phyloP scores from a whole-genome alignment of 768 basidiomycete genomes.

The Tephrocybe sp. region DNA sequence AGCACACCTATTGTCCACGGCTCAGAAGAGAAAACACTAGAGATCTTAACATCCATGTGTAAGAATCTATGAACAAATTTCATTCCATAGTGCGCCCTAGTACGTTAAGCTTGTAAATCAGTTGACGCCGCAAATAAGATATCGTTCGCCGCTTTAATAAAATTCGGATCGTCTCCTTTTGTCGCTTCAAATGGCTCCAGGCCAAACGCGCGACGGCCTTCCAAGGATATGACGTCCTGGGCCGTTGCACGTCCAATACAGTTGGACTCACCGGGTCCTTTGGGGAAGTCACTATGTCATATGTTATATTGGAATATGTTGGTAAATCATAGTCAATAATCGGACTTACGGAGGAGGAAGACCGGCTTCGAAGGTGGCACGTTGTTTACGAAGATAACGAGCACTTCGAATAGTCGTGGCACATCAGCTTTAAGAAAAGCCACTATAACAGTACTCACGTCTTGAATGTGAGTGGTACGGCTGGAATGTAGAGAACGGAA shows the following conservation, averaged over 20 bases:
- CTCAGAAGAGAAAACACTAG: too few relatives aligned
- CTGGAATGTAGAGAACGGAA: conserved; percentile 57
- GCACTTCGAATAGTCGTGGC: conserved; percentile 41
- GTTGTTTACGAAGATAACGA: conserved; percentile 49
- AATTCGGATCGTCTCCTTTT: conserved; percentile 2
- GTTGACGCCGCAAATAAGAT: conserved; percentile 14
- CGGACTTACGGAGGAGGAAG: conserved; percentile 47
- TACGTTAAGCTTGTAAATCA: neutral
- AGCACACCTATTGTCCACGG: too few relatives aligned
- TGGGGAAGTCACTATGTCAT: conserved; percentile 48
- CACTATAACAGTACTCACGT: conserved; percentile 39
- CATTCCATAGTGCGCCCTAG: too few relatives aligned
- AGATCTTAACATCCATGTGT: too few relatives aligned
- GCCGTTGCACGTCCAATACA: conserved; percentile 38
- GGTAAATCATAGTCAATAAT: neutral
- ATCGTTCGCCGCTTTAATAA: conserved; percentile 18
- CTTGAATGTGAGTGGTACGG: conserved; percentile 47
- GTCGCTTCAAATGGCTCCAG: conserved; percentile 26
- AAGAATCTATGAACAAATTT: too few relatives aligned
- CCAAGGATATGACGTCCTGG: conserved; percentile 30
- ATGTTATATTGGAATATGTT: too few relatives aligned
- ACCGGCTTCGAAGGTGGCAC: conserved; percentile 43
- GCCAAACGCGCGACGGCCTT: conserved; percentile 42
- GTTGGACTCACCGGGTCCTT: conserved; percentile 48
- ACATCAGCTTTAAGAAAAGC: neutral